Percentiles rank a stretch among this genome's conserved stretches.
These are phyloP conservation scores for Leishmania guyanensis DNA, from an alignment of 208 protist genomes.

Conservation along the genomic window DNA sequence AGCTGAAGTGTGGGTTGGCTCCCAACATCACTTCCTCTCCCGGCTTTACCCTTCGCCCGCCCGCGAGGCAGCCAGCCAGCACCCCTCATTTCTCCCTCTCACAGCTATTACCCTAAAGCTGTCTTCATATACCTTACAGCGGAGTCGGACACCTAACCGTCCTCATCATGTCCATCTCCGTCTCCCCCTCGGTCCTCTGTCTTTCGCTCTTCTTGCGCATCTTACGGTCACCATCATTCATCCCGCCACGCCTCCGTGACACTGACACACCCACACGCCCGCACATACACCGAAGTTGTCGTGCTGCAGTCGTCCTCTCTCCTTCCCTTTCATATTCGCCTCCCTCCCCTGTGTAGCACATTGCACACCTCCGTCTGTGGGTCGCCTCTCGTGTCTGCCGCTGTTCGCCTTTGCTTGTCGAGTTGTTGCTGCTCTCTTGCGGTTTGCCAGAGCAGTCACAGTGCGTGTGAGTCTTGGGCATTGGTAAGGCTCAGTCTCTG, in stretches of 20 bases:
- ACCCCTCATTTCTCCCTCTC: neutral
- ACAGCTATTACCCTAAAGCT: no score
- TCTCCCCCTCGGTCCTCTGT: neutral
- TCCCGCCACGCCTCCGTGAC: neutral
- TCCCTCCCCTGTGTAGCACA: neutral
- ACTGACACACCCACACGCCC: neutral
- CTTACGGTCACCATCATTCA: neutral
- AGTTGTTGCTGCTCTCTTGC: neutral
- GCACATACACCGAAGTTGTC: neutral
- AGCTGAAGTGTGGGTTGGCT: neutral
- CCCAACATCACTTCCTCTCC: neutral
- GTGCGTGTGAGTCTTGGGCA: neutral
- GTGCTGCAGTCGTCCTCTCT: neutral
- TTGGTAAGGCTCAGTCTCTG: neutral
- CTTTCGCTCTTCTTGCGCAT: neutral
- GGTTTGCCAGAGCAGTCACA: neutral
- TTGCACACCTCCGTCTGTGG: neutral
- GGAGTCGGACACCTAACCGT: neutral
- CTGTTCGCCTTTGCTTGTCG: neutral
- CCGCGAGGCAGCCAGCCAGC: neutral
- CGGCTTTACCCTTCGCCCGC: neutral
- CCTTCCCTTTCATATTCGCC: neutral
- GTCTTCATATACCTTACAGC: neutral
- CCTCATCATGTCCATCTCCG: neutral
- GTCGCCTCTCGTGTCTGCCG: neutral